Base-by-base conservation (phyloP, 331 rosid genomes). In the Pyracantha coccinea region DNA sequence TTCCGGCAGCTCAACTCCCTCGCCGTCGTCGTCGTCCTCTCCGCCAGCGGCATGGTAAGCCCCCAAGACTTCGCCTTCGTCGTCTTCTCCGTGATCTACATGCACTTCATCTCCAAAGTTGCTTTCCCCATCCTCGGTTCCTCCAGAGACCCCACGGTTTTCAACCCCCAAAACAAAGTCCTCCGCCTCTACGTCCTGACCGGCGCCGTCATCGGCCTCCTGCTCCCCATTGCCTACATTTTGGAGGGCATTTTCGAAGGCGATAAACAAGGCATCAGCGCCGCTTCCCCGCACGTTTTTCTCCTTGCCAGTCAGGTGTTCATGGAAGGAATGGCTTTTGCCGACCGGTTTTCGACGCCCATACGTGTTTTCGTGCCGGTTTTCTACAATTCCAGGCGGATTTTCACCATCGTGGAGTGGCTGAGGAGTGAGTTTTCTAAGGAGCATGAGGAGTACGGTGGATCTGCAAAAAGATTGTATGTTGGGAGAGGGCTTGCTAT, bases 281-380 rank as follows among this genome's bases (percentile, higher is more conserved):
- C 93, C 4, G 98, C 98, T 15, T 69, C 88, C 54, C 97, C 97
- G 7, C 97, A 93, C 68, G 85, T 93, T 61, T 88, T 93, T 29
- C 90, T 91, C 7, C 77, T 93, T 66, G 85, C 96, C 1, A 91
- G 93, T 58, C 97, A 91, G 69, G 84, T 88, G 23, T 91, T 93
- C 81, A 85, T 89, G 96, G 98, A 93, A 80, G 98, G 93, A 4
- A 64, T 93, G 25, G 89, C 85, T 5, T 82, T 80, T 74, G 72
- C 81, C 0, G 88, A 68, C 17, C 23, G 82, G 3, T 89, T 88
- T 38, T 91, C 98, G 17, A 35, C 79, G 0, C 97, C 97, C 7
- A 77, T 87, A 19, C 81, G 92, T 24, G 96, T 83, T 8, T 91
- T 93, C 71, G 93, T 93, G 69, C 98, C 96, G 1, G 85, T 93